Evolutionary conservation across 805 yeast genomes (phyloP), one percentile per base, ranked within the genome.

Genomic region (Candida lessepsii): DNA sequence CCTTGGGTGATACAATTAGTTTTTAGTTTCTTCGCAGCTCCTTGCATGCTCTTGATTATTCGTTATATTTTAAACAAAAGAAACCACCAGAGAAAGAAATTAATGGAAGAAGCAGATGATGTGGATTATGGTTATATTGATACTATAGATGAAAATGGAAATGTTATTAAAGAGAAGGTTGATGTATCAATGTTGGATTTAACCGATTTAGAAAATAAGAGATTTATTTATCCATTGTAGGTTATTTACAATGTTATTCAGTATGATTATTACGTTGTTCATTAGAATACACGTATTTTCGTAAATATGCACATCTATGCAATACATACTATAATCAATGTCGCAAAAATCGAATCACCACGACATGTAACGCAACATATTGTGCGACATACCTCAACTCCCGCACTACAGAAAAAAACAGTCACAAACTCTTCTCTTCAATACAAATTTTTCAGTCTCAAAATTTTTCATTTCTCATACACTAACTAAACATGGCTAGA

Each of bases 1-100:
- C 39, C 39, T 10, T 54, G 83, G 83, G 61, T 70, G 39, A 78
- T 76, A 9, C 83, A 77, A 50, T 73, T 77, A 36, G 78, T 76
- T 9, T 47, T 75, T n/a, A 66, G 77, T 8, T 78, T 74, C 52
- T 56, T 63, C 28, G 29, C 60, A 9, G 73, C 81, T 1, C 80
- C 83, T 3, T 33, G 61, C 2, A 24, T 73, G n/a, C 62, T 73
- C 4, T 37, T 71, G 3, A 58, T 71, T 2, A 74, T 74, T 28
- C 65, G 76, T 63, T 63, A 42, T 42, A 64, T 78, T 29, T 56
- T 80, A 35, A 58, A 52, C 16, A 59, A 50, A 40, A 66, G 83
- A 52, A 80, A 80, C 46, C 51, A 39, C 1, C 54, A 60, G 37
- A 67, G 81, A 56, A 29, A 17, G 15, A 36, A 32, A 19, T 19